These are phyloP conservation scores for Globisporangium polare DNA, from an alignment of 352 stramenopile genomes.

Conservation along the genomic window DNA sequence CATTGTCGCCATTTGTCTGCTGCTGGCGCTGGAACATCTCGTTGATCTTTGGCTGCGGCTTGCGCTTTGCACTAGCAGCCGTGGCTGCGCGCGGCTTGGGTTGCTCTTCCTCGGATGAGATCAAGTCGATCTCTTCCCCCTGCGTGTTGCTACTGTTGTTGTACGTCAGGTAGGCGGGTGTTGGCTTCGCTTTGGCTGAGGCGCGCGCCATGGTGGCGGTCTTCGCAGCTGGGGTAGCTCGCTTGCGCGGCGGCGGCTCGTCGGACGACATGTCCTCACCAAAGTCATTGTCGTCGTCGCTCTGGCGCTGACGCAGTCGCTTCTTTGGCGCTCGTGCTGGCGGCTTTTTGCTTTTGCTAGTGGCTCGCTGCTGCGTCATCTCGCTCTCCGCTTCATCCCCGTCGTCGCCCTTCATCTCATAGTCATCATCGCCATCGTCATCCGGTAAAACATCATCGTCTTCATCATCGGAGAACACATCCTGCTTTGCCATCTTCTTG, in stretches of 20 bases:
- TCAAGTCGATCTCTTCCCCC: conserved; percentile 40
- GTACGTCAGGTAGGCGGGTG: neutral
- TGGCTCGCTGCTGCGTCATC: conserved; percentile 3
- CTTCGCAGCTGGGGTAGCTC: conserved; percentile 6
- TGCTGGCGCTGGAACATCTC: conserved; percentile 46
- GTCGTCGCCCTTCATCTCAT: conserved; percentile 38
- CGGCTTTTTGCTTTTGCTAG: conserved; percentile 13
- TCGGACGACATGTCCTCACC: conserved; percentile 12
- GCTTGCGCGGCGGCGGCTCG: conserved; percentile 13
- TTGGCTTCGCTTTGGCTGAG: neutral
- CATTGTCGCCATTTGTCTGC: conserved; percentile 20
- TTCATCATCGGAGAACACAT: conserved; percentile 44
- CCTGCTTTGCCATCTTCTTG: conserved; percentile 24
- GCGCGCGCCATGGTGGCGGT: conserved; percentile 14
- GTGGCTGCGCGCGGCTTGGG: conserved; percentile 9
- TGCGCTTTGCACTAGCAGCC: conserved; percentile 15
- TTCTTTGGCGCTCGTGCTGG: conserved; percentile 25
- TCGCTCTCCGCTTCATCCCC: conserved; percentile 27
- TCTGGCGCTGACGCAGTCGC: conserved; percentile 32
- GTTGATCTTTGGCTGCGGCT: conserved; percentile 57
- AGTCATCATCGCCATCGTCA: conserved; percentile 65
- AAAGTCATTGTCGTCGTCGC: conserved; percentile 26
- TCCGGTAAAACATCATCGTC: conserved; percentile 22
- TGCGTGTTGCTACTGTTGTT: conserved; percentile 9
- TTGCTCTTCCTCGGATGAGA: conserved; percentile 40